These are phyloP conservation scores for Zygnema circumcarinatum DNA, from an alignment of 139 green algal species.

Conservation along the genomic window DNA sequence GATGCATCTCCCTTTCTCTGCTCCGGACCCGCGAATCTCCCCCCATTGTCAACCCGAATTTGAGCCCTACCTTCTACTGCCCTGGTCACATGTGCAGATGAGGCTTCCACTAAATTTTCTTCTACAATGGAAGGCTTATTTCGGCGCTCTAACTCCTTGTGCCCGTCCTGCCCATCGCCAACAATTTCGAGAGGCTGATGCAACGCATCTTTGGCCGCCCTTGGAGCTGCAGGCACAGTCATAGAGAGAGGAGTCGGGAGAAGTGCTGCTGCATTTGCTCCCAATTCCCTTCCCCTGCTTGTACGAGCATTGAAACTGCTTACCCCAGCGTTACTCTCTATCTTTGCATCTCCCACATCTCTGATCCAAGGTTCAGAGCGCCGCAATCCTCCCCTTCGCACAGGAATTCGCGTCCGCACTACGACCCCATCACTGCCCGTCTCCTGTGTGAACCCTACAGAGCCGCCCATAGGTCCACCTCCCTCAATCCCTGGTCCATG, in stretches of 20 bases:
- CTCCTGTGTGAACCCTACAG: neutral
- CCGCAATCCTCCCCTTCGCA: neutral
- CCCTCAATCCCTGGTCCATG: neutral
- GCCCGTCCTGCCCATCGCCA: neutral
- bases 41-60: neutral
- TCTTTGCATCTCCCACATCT: neutral
- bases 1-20: neutral
- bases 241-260: neutral
- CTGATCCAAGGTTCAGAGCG: neutral
- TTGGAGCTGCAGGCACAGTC: neutral
- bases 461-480: neutral
- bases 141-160: no score
- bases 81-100: neutral
- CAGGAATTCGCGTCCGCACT: conserved; percentile 10
- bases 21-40: neutral
- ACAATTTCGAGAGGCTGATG: neutral
- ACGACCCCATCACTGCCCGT: conserved; percentile 13
- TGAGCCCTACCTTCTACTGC: neutral
- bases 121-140: neutral
- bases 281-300: neutral
- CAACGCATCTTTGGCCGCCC: neutral
- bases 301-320: neutral
- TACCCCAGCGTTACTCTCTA: neutral
- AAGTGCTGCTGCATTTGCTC: neutral
- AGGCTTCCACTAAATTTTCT: neutral